Conservation (phyloP, 805 yeast genomes). For the Metschnikowia kunwiensis region DNA sequence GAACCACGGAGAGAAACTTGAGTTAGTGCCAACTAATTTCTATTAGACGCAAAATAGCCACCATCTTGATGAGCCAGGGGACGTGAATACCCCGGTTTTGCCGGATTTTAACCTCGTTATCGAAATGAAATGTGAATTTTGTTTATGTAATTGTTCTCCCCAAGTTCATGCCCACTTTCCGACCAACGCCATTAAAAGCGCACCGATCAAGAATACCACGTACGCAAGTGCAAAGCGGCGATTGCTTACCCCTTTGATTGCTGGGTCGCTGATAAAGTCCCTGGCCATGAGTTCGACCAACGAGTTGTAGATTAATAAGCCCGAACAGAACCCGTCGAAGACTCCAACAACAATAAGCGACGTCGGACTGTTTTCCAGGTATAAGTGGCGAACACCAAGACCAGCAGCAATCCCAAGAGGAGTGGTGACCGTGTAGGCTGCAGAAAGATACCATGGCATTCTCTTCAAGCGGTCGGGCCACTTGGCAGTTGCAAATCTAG, state of each 20-base stretch:
- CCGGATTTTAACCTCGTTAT: too few relatives aligned
- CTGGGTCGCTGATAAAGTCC: constrained; percentile 62
- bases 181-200: constrained; percentile 73
- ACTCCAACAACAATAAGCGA: constrained; percentile 67
- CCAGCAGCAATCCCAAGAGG: constrained; percentile 81
- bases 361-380: constrained; percentile 54
- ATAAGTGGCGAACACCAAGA: constrained; percentile 64
- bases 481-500: constrained; percentile 27
- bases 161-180: constrained; percentile 72
- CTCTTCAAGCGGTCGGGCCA: constrained; percentile 23
- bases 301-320: constrained; percentile 74
- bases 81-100: too few relatives aligned
- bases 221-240: constrained; percentile 52
- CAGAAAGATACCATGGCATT: constrained; percentile 19
- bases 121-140: too few relatives aligned
- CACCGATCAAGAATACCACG: constrained; percentile 56
- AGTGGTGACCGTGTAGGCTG: constrained; percentile 43
- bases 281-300: constrained; percentile 77
- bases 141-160: too few relatives aligned
- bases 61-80: too few relatives aligned
- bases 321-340: constrained; percentile 74
- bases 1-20: too few relatives aligned
- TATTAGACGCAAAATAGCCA: too few relatives aligned
- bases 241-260: constrained; percentile 56
- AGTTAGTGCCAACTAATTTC: too few relatives aligned